Evolutionary conservation across 2,329 filamentous ascomycete genomes (phyloP).

Genomic region (Pestalotiopsis sp.): DNA sequence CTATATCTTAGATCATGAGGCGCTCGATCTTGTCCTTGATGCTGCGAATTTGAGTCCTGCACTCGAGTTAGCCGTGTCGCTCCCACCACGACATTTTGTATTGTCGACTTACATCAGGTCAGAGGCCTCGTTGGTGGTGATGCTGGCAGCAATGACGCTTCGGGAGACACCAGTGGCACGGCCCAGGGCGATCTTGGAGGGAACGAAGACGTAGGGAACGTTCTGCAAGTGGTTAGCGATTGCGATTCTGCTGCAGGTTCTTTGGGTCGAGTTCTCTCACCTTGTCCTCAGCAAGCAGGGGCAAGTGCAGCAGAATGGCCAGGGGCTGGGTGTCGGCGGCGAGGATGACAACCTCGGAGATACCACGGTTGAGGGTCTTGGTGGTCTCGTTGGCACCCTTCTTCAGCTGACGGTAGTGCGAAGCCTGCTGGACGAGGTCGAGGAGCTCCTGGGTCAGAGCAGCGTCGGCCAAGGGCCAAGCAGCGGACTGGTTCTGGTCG

Average conservation of each 20-base stretch:
- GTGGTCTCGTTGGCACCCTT: slow-evolving; percentile 86
- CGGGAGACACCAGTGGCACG: slow-evolving; percentile 88
- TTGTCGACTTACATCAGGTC: slow-evolving; percentile 59
- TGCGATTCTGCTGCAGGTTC: background rate
- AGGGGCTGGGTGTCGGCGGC: slow-evolving; percentile 87
- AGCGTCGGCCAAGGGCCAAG: slow-evolving; percentile 3
- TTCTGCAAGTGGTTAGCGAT: slow-evolving; percentile 44
- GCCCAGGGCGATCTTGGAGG: slow-evolving; percentile 77
- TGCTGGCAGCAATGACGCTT: slow-evolving; percentile 69
- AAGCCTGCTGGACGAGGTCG: slow-evolving; percentile 75
- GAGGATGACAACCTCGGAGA: slow-evolving; percentile 85
- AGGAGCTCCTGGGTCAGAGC: slow-evolving; percentile 62
- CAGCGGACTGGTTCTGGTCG: slow-evolving; percentile 24
- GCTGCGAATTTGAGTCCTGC: slow-evolving; percentile 75
- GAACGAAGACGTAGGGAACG: slow-evolving; percentile 63
- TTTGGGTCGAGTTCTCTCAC: slow-evolving; percentile 25
- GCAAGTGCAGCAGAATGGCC: slow-evolving; percentile 86
- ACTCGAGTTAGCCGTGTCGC: background rate
- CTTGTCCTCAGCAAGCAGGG: slow-evolving; percentile 84
- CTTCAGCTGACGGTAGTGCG: slow-evolving; percentile 75
- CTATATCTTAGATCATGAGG: slow-evolving; percentile 75
- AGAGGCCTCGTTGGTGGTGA: slow-evolving; percentile 89
- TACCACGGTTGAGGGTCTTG: slow-evolving; percentile 75
- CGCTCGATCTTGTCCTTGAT: slow-evolving; percentile 96
- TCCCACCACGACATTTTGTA: background rate